Percentiles rank a stretch among this genome's conserved stretches.
Conservation (phyloP, 768 basidiomycete genomes). For the Boletellus ananas region DNA sequence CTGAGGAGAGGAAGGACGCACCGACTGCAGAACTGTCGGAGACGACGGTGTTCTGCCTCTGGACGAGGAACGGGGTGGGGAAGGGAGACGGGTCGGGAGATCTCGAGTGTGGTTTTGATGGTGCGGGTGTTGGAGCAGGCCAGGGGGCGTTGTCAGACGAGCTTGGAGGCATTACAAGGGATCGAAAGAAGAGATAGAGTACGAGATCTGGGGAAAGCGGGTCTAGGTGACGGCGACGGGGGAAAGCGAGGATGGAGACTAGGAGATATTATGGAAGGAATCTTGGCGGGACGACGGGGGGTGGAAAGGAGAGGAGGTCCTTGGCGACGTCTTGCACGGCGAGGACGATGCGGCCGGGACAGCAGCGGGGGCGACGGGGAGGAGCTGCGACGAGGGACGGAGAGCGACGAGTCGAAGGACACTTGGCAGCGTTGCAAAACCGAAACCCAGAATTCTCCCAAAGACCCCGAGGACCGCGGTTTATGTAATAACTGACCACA, state of each 20-base stretch:
- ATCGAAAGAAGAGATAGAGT: slow-evolving; percentile 23
- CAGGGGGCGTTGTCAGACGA: slow-evolving; percentile 37
- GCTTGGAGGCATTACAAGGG: slow-evolving; percentile 35
- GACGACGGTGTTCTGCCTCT: slow-evolving; percentile 25
- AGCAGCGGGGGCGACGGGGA: slow-evolving; percentile 22
- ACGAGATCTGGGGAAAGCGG: slow-evolving; percentile 6
- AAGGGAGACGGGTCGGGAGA: slow-evolving; percentile 31
- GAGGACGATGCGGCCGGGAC: slow-evolving; percentile 22
- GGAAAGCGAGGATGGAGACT: slow-evolving; percentile 16
- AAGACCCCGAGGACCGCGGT: slow-evolving; percentile 27
- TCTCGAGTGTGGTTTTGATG: slow-evolving; percentile 23
- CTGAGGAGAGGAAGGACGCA: slow-evolving; percentile 18
- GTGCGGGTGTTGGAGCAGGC: slow-evolving; percentile 41
- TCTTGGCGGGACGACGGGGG: slow-evolving; percentile 15
- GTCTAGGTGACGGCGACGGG: slow-evolving; percentile 26
- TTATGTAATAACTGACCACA: slow-evolving; percentile 16
- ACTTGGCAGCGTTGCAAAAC: slow-evolving; percentile 33
- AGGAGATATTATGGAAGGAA: slow-evolving; percentile 28
- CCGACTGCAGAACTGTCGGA: slow-evolving; percentile 24
- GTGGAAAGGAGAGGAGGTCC: slow-evolving; percentile 20
- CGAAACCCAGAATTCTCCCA: slow-evolving; percentile 33
- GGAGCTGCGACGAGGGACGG: slow-evolving; percentile 27
- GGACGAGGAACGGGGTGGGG: slow-evolving; percentile 6
- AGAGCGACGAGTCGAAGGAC: slow-evolving; percentile 31
- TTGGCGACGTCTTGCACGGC: slow-evolving; percentile 20